phyloP scores from a whole-genome alignment of 352 stramenopile genomes.

The Phytophthora megakarya region DNA sequence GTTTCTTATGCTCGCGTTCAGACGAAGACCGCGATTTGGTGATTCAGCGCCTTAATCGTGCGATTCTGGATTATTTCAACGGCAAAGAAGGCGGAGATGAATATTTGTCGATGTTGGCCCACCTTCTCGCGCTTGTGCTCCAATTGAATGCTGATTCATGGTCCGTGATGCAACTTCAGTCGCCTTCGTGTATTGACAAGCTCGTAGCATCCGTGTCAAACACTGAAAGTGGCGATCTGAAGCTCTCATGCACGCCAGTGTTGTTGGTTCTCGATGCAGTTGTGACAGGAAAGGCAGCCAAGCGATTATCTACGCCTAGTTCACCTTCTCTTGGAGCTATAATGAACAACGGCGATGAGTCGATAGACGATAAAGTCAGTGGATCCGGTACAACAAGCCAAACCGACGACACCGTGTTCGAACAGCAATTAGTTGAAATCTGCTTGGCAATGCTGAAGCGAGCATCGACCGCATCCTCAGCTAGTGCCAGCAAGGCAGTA shows the following conservation, averaged over 20 bases:
- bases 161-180: conserved; percentile 43
- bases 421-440: conserved; percentile 43
- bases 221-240: conserved; percentile 16
- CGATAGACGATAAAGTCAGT: conserved; percentile 17
- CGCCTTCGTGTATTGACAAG: conserved; percentile 52
- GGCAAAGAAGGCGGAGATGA: conserved; percentile 32
- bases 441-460: conserved; percentile 43
- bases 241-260: conserved; percentile 57
- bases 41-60: conserved; percentile 52
- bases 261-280: conserved; percentile 74
- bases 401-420: conserved; percentile 25
- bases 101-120: conserved; percentile 58
- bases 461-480: conserved; percentile 15
- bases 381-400: background rate
- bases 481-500: conserved; percentile 29
- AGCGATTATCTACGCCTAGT: conserved; percentile 10
- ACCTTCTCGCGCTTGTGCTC: conserved; percentile 77
- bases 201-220: conserved; percentile 49
- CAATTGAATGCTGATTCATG: conserved; percentile 57
- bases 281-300: conserved; percentile 33
- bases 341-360: conserved; percentile 16
- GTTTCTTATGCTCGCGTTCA: conserved; percentile 56
- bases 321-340: conserved; percentile 16
- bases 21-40: conserved; percentile 63
- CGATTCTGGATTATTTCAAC: conserved; percentile 50